Base-by-base conservation (phyloP, 1,284 basidiomycete species). In the Tilletia horrida region DNA sequence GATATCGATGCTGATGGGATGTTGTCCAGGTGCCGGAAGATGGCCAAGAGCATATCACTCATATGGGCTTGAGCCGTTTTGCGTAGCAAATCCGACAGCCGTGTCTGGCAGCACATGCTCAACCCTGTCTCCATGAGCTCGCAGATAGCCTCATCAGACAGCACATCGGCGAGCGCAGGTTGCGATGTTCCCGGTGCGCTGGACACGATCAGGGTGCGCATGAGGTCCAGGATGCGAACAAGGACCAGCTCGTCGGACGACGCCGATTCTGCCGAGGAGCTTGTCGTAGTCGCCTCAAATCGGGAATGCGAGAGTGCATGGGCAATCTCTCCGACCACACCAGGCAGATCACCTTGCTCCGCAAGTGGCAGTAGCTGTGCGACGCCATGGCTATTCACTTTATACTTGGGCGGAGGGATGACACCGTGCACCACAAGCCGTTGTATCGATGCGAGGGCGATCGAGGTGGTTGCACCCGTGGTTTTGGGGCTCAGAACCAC, bases 51-150 rank as follows among this genome's bases (percentile, higher is more conserved):
- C 73, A 98, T 88, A 0, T 88, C 85, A 74, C 95, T 90, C 88
- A 98, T 95, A 0, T 90, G 91, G n/a, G 88, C 87, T 82, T 97
- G 94, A 0, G 96, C 94, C n/a, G 91, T 92, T 45, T 90, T 88
- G 59, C 96, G 88, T 21, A 96, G 85, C 66, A 91, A 89, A 83
- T 94, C 92, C 92, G 74, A 93, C 92, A 97, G 85, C 50, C 96
- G 86, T 86, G 95, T 96, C 81, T 97, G 92, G 82, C 95, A 97
- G 74, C 93, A 93, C 76, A 96, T 97, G 43, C 93, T 96, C 71
- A 99, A 84, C 0, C 96, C 94, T 4, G 95, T 97, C 84, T 99
- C 96, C 78, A 99, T 85, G 88, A 98, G 93, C 84, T 97, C 95
- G 82, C 96, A 98, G 23, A 98, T 90, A 81, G 93, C 91, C 69